Evolutionary conservation across 306 rosid genomes (phyloP).

Genomic region (Sicyos edulis): DNA sequence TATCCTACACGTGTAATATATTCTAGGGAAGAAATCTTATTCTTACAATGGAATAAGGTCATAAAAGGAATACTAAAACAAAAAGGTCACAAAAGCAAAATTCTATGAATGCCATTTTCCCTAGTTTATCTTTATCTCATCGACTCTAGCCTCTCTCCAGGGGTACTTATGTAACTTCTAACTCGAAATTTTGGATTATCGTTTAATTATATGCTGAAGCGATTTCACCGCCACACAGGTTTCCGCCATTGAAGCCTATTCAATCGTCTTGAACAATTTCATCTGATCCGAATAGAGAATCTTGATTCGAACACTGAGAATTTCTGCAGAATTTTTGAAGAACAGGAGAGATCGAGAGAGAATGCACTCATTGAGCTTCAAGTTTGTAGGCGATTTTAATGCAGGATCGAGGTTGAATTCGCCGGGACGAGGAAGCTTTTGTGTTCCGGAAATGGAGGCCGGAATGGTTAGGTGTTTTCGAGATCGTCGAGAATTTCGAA

Average conservation of each 20-base stretch:
- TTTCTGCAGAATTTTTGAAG: neutral
- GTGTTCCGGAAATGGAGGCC: conserved; percentile 24
- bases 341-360: conserved; percentile 31
- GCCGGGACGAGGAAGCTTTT: conserved; percentile 27
- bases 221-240: neutral
- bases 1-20: too few relatives aligned
- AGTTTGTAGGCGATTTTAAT: conserved; percentile 37
- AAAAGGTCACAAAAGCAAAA: neutral
- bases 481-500: conserved; percentile 20
- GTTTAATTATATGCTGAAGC: neutral
- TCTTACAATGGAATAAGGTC: too few relatives aligned
- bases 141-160: neutral
- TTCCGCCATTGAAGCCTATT: neutral
- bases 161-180: neutral
- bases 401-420: conserved; percentile 25
- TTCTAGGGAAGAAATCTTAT: too few relatives aligned
- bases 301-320: neutral
- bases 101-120: neutral
- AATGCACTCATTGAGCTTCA: conserved; percentile 64
- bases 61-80: too few relatives aligned
- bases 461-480: conserved; percentile 20
- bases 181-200: neutral
- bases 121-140: too few relatives aligned
- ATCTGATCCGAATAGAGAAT: neutral
- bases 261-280: neutral